Base-by-base conservation (phyloP, 176 grass and related monocot genomes). In the Paspalum notatum region DNA sequence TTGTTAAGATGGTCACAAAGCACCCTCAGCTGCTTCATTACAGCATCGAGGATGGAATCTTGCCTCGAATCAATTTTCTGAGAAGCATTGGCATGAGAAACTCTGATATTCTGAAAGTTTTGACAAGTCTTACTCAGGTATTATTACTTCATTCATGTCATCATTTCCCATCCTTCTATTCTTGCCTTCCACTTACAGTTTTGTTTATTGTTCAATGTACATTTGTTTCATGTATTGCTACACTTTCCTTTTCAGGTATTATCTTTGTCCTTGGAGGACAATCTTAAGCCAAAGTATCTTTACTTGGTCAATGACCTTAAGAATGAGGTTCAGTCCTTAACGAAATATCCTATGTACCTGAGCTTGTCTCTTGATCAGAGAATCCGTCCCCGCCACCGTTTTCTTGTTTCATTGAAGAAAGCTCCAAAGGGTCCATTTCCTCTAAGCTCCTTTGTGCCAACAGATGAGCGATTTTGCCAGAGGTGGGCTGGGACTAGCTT, bases 11-110 rank as follows among this genome's bases (percentile, higher is more conserved):
- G 96, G 90, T 95, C 75, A 93, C 81, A 45, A 98, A 98, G 66
- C 95, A 98, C 77, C 96, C 92, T 26, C 96, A 93, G 74, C 89
- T 98, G 64, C 93, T 95, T 75, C 92, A 98, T 80, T 98, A 98
- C 89, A 98, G 92, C 86, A 95, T 98, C 75, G 84, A 98, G 78
- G 88, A 98, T 85, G 96, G 96, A 65, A 93, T 98, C 75, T 84
- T 98, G 84, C 96, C 92, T 80, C 85, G 90, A 80, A 91, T 98
- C 71, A 91, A 95, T 72, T 98, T 93, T 25, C 83, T 95, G 45
- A 93, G 96, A 87, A 91, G 96, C 70, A 95, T 98, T 79, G 88
- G 96, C 48, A 89, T 98, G 96, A 40, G 67, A 62, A 85, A 95
- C 58, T 38, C 84, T 13, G 92, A 98, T 79, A 93, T 95, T 82